phyloP scores from a whole-genome alignment of 2,329 filamentous ascomycete species.

The Blastomyces silverae region DNA sequence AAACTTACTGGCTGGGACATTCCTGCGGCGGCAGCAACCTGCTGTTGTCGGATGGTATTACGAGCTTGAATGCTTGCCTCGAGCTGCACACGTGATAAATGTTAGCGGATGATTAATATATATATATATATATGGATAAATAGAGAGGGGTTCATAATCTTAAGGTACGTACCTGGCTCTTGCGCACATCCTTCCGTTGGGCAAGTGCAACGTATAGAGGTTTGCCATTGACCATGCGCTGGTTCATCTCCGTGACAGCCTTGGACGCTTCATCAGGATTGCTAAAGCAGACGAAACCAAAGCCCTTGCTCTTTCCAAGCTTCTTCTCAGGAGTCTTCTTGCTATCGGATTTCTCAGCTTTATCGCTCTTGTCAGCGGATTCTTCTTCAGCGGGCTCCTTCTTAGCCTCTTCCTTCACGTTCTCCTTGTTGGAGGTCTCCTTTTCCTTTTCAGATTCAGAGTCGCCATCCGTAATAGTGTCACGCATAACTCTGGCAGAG shows the following conservation, averaged over 20 bases:
- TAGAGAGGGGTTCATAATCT: background rate
- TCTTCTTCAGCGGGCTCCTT: slow-evolving; percentile 34
- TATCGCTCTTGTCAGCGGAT: slow-evolving; percentile 47
- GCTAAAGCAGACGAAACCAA: slow-evolving; percentile 99
- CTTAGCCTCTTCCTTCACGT: slow-evolving; percentile 33
- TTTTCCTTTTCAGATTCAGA: slow-evolving; percentile 48
- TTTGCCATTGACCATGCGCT: slow-evolving; percentile 97
- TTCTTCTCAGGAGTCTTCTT: slow-evolving; percentile 55
- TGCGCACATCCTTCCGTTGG: slow-evolving; percentile 98
- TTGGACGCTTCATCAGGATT: slow-evolving; percentile 99
- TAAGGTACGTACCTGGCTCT: slow-evolving; percentile 60
- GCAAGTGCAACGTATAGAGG: slow-evolving; percentile 95
- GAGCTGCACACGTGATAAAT: slow-evolving; percentile 45
- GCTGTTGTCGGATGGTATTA: slow-evolving; percentile 97
- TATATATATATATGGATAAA: background rate
- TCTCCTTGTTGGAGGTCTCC: slow-evolving; percentile 43
- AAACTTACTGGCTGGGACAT: slow-evolving; percentile 59
- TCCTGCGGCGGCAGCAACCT: slow-evolving; percentile 82
- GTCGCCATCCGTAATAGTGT: slow-evolving; percentile 50
- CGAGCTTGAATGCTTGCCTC: slow-evolving; percentile 98
- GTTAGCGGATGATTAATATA: background rate
- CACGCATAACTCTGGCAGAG: slow-evolving; percentile 98
- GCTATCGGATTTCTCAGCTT: slow-evolving; percentile 51
- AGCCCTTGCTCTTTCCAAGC: slow-evolving; percentile 96
- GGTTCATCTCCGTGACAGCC: slow-evolving; percentile 99